Base-by-base conservation (phyloP, 805 yeast species). In the Saturnispora hagleri region DNA sequence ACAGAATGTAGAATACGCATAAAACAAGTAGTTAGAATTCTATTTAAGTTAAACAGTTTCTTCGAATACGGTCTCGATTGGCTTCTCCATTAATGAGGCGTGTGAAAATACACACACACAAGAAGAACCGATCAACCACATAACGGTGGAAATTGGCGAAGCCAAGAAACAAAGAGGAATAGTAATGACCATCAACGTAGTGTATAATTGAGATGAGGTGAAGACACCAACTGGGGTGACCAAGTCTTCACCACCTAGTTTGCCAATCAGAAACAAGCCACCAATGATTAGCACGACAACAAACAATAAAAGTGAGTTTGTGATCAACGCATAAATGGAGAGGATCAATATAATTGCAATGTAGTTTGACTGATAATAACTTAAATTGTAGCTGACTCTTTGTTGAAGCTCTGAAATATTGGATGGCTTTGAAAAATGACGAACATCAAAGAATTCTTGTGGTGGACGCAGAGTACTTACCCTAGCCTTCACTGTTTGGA, bases 101-200 rank as follows among this genome's bases (percentile, higher is more conserved):
- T 93, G 99, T 4, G 96, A 80, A 52, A 90, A 73, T 41, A 93
- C 90, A 48, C 85, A 69, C 50, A 89, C 93, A 24, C 86, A 82
- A 13, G 96, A 84, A 5, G 97, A 93, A 62, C 99, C 98, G 63
- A 93, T 80, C 61, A 93, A 79, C 99, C 99, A 93, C 80, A 93
- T 77, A 73, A 93, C 71, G 13, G 99, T 89, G 53, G 95, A 80
- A 59, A 93, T 67, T 51, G 73, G 73, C 22, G 72, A 68, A 18
- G 72, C 71, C 38, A 67, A 51, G 51, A 69, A 64, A 2, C 70
- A 70, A 43, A 69, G 60, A 10, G 84, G 84, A 48, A 79, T 62
- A 20, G 80, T 72, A 57, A 93, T 73, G 59, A 89, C 76, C 55
- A 89, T 70, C 60, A 93, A 76, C 26, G 84, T 95, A 17, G 96